A percentile compares a stretch with the other conserved stretches of the same genome.
Evolutionary conservation across 2,329 filamentous ascomycete species (phyloP).

Genomic region (Paecilomyces dactylethromorphus): DNA sequence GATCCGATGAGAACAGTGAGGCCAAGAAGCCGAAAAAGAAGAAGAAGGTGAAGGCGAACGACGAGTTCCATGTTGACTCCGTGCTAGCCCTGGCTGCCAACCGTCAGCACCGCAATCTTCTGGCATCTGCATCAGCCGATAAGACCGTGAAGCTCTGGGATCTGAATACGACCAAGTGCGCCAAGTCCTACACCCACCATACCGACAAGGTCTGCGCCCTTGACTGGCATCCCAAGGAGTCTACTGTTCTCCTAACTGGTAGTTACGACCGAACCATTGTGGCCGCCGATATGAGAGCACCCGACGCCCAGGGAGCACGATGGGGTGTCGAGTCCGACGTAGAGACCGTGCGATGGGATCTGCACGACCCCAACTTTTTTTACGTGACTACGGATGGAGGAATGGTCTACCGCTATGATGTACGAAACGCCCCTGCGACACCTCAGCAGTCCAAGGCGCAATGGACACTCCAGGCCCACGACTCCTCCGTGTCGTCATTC

Average conservation of each 20-base stretch:
- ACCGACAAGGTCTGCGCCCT: constrained; percentile 97
- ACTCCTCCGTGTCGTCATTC: constrained; percentile 84
- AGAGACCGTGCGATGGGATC: constrained; percentile 87
- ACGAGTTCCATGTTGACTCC: constrained; percentile 88
- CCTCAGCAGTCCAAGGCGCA: constrained; percentile 74
- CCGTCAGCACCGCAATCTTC: constrained; percentile 83
- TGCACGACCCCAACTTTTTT: constrained; percentile 87
- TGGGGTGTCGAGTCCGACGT: constrained; percentile 97
- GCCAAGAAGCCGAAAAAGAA: constrained; percentile 73
- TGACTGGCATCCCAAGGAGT: constrained; percentile 83
- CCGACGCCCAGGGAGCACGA: constrained; percentile 69
- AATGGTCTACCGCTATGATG: constrained; percentile 86
- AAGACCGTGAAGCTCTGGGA: constrained; percentile 98
- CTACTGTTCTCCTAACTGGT: constrained; percentile 83
- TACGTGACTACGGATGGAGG: constrained; percentile 92
- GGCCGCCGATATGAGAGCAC: constrained; percentile 92
- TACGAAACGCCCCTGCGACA: constrained; percentile 65
- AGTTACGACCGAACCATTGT: constrained; percentile 93
- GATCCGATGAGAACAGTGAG: constrained; percentile 36
- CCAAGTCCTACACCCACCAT: constrained; percentile 92
- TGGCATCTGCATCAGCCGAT: constrained; percentile 92
- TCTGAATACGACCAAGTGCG: constrained; percentile 81
- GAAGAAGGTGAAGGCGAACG: constrained; percentile 89
- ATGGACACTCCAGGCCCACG: constrained; percentile 94
- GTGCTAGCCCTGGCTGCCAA: constrained; percentile 89